Percentiles rank a stretch among this genome's conserved stretches.
Evolutionary conservation across 148 eudicot genomes (phyloP).

Genomic region (Chenopodium formosanum): DNA sequence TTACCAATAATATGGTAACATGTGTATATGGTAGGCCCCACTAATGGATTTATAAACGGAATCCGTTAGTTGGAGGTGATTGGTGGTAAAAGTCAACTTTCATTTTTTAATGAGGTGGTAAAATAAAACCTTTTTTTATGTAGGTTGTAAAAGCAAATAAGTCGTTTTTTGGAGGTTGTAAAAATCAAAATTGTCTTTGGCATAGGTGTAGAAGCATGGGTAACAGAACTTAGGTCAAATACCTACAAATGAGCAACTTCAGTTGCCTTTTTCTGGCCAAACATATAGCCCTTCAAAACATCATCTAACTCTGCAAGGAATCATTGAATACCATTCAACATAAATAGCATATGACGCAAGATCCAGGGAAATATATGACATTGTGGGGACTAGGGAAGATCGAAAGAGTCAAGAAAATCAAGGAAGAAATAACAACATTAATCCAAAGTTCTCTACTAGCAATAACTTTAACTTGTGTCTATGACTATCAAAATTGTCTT

Average conservation of each 20-base stretch:
- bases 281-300: conserved; percentile 57
- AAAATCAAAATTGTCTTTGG: too few relatives aligned
- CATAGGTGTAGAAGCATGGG: neutral
- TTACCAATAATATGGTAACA: too few relatives aligned
- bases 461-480: neutral
- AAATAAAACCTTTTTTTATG: too few relatives aligned
- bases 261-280: conserved; percentile 71
- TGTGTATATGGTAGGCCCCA: too few relatives aligned
- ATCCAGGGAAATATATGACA: neutral
- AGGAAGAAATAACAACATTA: neutral
- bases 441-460: neutral
- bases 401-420: neutral
- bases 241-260: conserved; percentile 97
- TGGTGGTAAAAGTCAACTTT: too few relatives aligned
- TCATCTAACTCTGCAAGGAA: conserved; percentile 43
- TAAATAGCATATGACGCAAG: neutral
- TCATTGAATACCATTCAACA: neutral
- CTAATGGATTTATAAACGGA: too few relatives aligned
- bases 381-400: neutral
- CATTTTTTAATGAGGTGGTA: too few relatives aligned
- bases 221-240: conserved; percentile 20
- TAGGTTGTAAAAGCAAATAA: too few relatives aligned
- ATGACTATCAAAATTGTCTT: too few relatives aligned
- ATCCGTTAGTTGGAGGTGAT: too few relatives aligned
- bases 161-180: too few relatives aligned